Evolutionary conservation across 805 yeast genomes (phyloP).

Genomic region (Metschnikowia colocasiae): DNA sequence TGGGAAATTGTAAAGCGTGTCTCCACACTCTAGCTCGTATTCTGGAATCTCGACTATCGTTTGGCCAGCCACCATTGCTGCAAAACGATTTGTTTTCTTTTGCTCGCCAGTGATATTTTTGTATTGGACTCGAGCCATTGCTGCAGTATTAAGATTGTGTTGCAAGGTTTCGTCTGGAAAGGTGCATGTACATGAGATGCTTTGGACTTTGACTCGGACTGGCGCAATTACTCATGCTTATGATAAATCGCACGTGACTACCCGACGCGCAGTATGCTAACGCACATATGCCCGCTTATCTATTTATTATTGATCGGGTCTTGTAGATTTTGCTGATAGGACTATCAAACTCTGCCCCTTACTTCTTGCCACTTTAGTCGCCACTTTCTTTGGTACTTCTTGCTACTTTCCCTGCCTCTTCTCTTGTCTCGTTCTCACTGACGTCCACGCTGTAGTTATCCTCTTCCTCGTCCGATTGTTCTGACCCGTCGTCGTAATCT

Average conservation of each 20-base stretch:
- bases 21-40: constrained; percentile 78
- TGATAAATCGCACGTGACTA: constrained; percentile 14
- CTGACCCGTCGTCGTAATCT: constrained; percentile 1
- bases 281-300: too few relatives aligned
- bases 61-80: constrained; percentile 70
- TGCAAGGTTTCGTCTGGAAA: background rate
- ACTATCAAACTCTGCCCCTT: too few relatives aligned
- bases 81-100: constrained; percentile 58
- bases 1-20: constrained; percentile 66
- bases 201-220: background rate
- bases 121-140: constrained; percentile 16
- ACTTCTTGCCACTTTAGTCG: too few relatives aligned
- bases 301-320: too few relatives aligned
- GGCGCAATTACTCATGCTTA: constrained; percentile 13
- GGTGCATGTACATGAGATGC: background rate
- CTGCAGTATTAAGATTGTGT: background rate
- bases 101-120: constrained; percentile 44
- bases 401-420: too few relatives aligned
- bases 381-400: too few relatives aligned
- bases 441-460: background rate
- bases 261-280: background rate
- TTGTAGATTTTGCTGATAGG: background rate
- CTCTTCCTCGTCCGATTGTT: constrained; percentile 5
- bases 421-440: background rate
- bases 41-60: constrained; percentile 73